Base-by-base conservation (phyloP, 768 basidiomycete genomes). In the Crepidotus variabilis region DNA sequence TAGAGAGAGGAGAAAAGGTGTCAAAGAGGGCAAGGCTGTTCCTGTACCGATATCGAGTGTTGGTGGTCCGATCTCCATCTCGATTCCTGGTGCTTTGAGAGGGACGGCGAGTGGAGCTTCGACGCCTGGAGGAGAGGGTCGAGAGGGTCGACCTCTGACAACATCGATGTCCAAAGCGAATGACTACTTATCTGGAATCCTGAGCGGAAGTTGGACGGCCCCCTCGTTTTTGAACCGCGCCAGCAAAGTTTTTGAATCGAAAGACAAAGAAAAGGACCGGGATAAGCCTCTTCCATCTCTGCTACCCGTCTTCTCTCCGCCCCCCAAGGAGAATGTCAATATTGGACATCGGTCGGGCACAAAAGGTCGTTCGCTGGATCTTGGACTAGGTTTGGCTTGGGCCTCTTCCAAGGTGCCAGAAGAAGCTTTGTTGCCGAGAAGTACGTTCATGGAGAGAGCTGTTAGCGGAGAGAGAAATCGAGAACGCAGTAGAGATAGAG, bases 301-400 rank as follows among this genome's bases (percentile, higher is more conserved):
- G 20, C 22, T 45, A 5, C 57, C 24, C n/a, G 49, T 28, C 24
- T 21, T 16, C 28, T 28, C 28, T 8, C 28, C 28, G 28, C 28
- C 28, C 6, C 36, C 54, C 13, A 43, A 50, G 35, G 51, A 35
- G 24, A 46, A 56, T 32, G 23, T 55, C 33, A 65, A 65, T 57
- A 60, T 69, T 52, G 71, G 76, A 0, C 71, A 78, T 59, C 70
- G 78, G 34, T 75, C 77, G 1, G 78, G 78, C 24, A 71, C 74
- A 6, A 88, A 86, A 65, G 87, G 87, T 1, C 85, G 87, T 22
- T 90, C 87, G 22, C 69, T 90, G 35, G 88, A 90, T 67, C 78
- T 90, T 8, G 83, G 84, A 1, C 67, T 90, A 14, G 86, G 86
- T 5, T 74, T 90, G 45, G 72, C 85, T 13, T 90, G 88, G 88